Base-by-base conservation (phyloP, 148 eudicot species). In the Rhododendron ferrugineum region DNA sequence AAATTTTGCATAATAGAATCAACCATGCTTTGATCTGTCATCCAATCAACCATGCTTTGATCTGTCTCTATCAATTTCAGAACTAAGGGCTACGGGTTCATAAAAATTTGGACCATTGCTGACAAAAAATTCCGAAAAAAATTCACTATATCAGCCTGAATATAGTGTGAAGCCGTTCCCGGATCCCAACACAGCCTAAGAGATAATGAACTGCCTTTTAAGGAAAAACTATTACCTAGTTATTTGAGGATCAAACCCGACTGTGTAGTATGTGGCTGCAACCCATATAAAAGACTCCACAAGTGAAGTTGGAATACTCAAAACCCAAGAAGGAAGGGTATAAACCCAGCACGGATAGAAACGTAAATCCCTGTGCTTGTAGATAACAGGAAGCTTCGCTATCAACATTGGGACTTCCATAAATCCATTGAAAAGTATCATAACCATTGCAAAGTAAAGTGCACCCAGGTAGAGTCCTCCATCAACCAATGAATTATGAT, bases 291-390 rank as follows among this genome's bases (percentile, higher is more conserved):
- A 93, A 54, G 95, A 91, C 90, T 97, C 99, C 86, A 97, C 73
- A 79, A 95, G 84, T 37, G 98, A 94, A 78, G 88, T 84, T 42
- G 98, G 98, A 82, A 94, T 92, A 89, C 96, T 97, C 87, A 97
- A 86, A 84, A 95, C 72, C 99, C 99, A 97, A 46, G 98, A 92
- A 79, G 99, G 95, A 85, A 97, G 88, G 42, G 99, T 90, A 87
- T 91, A 94, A 78, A 93, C 94, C 99, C 98, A 97, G 88, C 98
- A 94, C 13, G 99, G 98, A 85, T 95, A 97, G 88, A 97, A 93
- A 74, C 86, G 93, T 86, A 95, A 89, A 85, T 94, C 99, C 87
- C 98, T 90, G 78, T 97, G 99, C 91, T 97, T 97, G 92, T 95
- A 97, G 50, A 95, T 90, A 84, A 95, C 94, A 37, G 98, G 99